phyloP scores from a whole-genome alignment of 345 rosid genomes.

The Salix brachista region DNA sequence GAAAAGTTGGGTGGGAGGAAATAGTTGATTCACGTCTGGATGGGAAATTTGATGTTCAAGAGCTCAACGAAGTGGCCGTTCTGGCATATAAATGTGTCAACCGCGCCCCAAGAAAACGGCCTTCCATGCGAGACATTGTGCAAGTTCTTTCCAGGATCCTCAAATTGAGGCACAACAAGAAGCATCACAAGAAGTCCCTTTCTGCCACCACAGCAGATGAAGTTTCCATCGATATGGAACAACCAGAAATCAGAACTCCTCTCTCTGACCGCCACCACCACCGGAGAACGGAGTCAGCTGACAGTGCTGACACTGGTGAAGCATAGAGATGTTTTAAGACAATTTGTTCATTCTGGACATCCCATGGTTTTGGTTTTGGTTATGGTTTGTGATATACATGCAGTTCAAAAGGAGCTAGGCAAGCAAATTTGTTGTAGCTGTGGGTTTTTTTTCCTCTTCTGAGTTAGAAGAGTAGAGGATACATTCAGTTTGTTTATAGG shows the following conservation, averaged over 20 bases:
- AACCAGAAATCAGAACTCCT: constrained; percentile 32
- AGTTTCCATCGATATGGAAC: constrained; percentile 44
- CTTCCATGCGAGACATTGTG: constrained; percentile 91
- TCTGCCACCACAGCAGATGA: constrained; percentile 45
- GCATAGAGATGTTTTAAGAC: constrained; percentile 27
- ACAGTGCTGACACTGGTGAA: constrained; percentile 56
- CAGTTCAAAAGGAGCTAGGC: constrained; percentile 17
- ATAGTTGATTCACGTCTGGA: constrained; percentile 77
- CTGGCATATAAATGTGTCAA: constrained; percentile 83
- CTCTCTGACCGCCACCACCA: constrained; percentile 42
- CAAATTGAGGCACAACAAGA: constrained; percentile 56
- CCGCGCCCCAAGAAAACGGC: constrained; percentile 72
- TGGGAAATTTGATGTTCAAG: constrained; percentile 62
- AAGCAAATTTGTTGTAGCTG: constrained; percentile 11
- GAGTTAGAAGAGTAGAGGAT: constrained; percentile 6
- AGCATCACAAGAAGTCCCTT: constrained; percentile 48
- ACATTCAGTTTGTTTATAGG: constrained; percentile 6
- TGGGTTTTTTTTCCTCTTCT: neutral
- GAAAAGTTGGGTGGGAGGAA: constrained; percentile 97
- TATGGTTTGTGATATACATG: constrained; percentile 15
- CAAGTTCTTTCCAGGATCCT: constrained; percentile 72
- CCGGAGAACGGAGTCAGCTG: constrained; percentile 65
- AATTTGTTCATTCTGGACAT: constrained; percentile 14
- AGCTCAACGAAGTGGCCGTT: constrained; percentile 81
- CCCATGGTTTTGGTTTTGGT: constrained; percentile 20